phyloP scores from a whole-genome alignment of 768 basidiomycete genomes.

The Kwoniella botswanensis region DNA sequence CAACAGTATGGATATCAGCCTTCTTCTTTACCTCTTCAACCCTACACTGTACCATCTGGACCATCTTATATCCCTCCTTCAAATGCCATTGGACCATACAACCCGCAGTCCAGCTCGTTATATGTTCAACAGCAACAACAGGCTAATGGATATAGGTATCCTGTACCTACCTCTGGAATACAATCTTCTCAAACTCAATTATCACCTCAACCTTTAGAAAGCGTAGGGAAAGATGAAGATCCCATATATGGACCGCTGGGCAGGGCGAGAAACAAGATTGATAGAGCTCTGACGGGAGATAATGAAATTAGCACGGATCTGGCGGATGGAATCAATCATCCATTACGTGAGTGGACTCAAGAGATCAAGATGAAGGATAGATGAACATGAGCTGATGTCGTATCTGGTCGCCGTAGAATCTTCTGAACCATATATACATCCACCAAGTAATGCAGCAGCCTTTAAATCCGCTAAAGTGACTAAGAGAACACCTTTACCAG shows the following conservation, averaged over 20 bases:
- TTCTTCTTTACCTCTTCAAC: background rate
- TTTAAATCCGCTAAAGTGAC: constrained; percentile 34
- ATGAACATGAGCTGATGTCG: background rate
- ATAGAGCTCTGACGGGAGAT: constrained; percentile 40
- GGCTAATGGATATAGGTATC: background rate
- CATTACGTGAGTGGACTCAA: constrained; percentile 29
- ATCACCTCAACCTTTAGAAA: constrained; percentile 39
- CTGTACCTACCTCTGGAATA: background rate
- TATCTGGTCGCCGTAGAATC: constrained; percentile 1
- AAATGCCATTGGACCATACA: constrained; percentile 2
- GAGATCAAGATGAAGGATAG: background rate
- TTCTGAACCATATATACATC: constrained; percentile 33
- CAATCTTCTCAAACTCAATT: constrained; percentile 26
- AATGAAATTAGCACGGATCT: constrained; percentile 47
- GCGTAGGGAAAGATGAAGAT: constrained; percentile 43
- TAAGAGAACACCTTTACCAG: constrained; percentile 41
- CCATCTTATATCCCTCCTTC: background rate
- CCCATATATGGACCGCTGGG: constrained; percentile 49
- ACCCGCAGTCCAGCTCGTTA: constrained; percentile 1
- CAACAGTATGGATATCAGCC: constrained; percentile 3
- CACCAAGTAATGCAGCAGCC: constrained; percentile 24
- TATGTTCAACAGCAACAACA: constrained; percentile 16
- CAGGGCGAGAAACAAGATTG: constrained; percentile 42
- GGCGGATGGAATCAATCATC: constrained; percentile 24
- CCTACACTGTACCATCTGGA: constrained; percentile 1